Base-by-base conservation (phyloP, 257 asterid species). In the Echium plantagineum region DNA sequence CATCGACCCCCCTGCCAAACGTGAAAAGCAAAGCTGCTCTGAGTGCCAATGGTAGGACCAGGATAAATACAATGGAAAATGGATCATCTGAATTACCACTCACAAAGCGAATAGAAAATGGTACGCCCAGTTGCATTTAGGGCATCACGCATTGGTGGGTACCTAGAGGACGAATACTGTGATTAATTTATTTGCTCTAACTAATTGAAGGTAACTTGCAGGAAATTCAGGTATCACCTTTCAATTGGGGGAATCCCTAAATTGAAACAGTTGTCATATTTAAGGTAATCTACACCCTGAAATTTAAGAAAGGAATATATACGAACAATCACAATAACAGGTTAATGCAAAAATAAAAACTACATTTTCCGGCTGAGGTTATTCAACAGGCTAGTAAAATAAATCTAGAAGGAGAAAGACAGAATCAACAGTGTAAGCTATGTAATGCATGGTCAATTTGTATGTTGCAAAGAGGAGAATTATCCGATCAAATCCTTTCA, bases 101-200 rank as follows among this genome's bases (percentile, higher is more conserved):
- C 98, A 62, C 98, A 93, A 66, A 93, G 80, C 13, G 95, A 87
- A 69, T 82, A 93, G 80, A 93, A 88, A 68, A 93, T 83, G n/a
- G 81, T 26, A 21, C 74, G 89, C 53, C 95, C 97, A 69, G 94
- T 88, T 52, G 77, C 86, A 76, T 93, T 91, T 63, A 93, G 83
- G 67, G 98, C 97, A 74, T 93, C 95, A 13, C 89, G 94, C 98
- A 93, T 93, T 24, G 94, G 95, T 28, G 98, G 98, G 75, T 88
- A 88, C 80, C 98, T 93, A 83, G 61, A 46, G 67, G 66, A 28
- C 38, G 62, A 47, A 31, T 48, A 24, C 16, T 49, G 55, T 15
- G 46, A 35, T 35, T 35, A 35, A 35, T 13, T 35, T 7, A 35
- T 35, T 35, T 35, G 46, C 46, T 9, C 6, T 7, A 35, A 35